Evolutionary conservation across 805 yeast species (phyloP).

Genomic region (Torulaspora indica): DNA sequence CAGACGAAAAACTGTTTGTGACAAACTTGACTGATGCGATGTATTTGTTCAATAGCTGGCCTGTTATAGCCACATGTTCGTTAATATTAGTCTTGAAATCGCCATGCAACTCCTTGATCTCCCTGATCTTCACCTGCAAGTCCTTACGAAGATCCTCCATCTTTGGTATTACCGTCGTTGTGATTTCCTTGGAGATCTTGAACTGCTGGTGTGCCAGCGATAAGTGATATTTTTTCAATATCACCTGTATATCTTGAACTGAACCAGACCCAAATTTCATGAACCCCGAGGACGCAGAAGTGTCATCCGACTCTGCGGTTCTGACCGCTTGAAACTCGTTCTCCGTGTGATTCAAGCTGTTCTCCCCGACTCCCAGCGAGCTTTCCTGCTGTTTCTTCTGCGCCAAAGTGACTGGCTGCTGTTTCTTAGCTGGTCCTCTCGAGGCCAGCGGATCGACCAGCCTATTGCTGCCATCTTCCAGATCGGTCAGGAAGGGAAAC

Average conservation of each 20-base stretch:
- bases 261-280: conserved; percentile 72
- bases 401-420: conserved; percentile 27
- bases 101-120: conserved; percentile 61
- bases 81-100: conserved; percentile 61
- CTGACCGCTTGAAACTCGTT: conserved; percentile 11
- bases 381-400: conserved; percentile 18
- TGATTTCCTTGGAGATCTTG: conserved; percentile 51
- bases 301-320: conserved; percentile 14
- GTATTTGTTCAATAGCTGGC: conserved; percentile 48
- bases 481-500: conserved; percentile 37
- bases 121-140: conserved; percentile 69
- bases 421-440: conserved; percentile 37
- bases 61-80: conserved; percentile 59
- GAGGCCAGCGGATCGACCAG: conserved; percentile 49
- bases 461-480: conserved; percentile 34
- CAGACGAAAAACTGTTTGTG: conserved; percentile 35
- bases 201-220: conserved; percentile 53
- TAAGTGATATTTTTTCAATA: conserved; percentile 60
- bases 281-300: conserved; percentile 44
- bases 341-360: conserved; percentile 4
- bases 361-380: conserved; percentile 5
- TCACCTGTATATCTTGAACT: conserved; percentile 70
- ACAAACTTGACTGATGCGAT: conserved; percentile 42
- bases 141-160: conserved; percentile 62
- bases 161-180: conserved; percentile 50